Evolutionary conservation across 1,284 basidiomycete species (phyloP), one percentile per base, ranked within the genome.

Genomic region (Ustilago loliicola): DNA sequence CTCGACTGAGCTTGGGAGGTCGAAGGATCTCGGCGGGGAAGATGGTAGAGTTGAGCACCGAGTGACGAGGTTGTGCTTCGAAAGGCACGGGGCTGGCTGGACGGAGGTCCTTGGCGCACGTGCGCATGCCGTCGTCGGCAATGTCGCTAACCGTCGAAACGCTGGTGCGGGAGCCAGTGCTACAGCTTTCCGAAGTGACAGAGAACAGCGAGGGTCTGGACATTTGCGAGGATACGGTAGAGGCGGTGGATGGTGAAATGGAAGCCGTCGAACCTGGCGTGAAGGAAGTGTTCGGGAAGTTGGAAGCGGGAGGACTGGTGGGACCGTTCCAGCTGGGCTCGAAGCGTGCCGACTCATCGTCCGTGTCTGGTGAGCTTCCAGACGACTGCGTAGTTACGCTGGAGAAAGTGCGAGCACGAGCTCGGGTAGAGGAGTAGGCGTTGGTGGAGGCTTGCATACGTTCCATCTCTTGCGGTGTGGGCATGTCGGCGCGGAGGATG

Each of bases 401-500:
- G 52, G 80, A 81, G 23, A 69, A 77, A 23, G 78, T 72, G 36
- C 75, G 69, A 23, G 70, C 68, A 17, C 77, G 70, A 11, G 73
- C 53, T 23, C 66, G 47, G 27, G 52, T 40, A 1, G 57, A 77
- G 11, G 61, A 38, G 36, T 76, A 75, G 19, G 62, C 47, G 38
- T 29, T 40, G 21, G 61, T 38, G 2, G 73, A 59, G 15, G 63
- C 53, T 36, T 66, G 65, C 61, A 78, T 65, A n/a, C 54, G 69
- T 32, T 65, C 50, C 25, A 65, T 47, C 61, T 81, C 70, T 29
- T 78, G 62, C 7, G 65, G 73, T 21, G 61, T 73, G 8, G 83
- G 83, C 83, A 84, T 82, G 50, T 82, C 80, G n/a, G 83, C 84
- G 27, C 84, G 80, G 5, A 86, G 68, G 54, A 86, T 63, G 62